A percentile compares a stretch with the other conserved stretches of the same genome.
Conservation (phyloP, 768 basidiomycete species). For the Panaeolus cyanescens region DNA sequence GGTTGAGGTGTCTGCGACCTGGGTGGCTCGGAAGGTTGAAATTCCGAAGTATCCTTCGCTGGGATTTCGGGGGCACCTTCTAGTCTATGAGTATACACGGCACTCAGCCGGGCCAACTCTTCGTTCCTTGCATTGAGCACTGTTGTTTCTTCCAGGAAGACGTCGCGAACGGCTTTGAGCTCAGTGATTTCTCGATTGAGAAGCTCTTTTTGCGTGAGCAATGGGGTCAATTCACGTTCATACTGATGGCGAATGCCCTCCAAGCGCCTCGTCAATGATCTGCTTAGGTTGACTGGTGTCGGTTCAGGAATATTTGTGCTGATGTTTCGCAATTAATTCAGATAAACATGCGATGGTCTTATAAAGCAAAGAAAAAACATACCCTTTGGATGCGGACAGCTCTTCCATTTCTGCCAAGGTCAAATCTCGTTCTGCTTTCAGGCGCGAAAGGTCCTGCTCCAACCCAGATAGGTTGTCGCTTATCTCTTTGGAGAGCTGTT, state of each 20-base stretch:
- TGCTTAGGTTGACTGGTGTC: conserved; percentile 49
- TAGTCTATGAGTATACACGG: conserved; percentile 78
- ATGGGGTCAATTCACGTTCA: conserved; percentile 80
- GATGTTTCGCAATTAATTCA: conserved; percentile 17
- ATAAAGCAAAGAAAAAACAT: conserved; percentile 19
- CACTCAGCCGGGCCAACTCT: conserved; percentile 85
- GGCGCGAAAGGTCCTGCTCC: conserved; percentile 83
- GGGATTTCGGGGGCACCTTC: conserved; percentile 51
- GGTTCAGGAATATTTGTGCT: conserved; percentile 34
- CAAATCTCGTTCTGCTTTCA: conserved; percentile 90
- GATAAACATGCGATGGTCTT: conserved; percentile 6
- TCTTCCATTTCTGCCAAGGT: conserved; percentile 93
- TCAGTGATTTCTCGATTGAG: conserved; percentile 83
- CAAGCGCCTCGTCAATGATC: conserved; percentile 81
- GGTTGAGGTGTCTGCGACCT: conserved; percentile 22
- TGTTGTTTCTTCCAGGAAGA: conserved; percentile 89
- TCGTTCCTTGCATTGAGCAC: conserved; percentile 91
- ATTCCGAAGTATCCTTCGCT: conserved; percentile 24
- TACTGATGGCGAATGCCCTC: conserved; percentile 89
- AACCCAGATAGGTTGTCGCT: conserved; percentile 73
- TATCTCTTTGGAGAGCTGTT: conserved; percentile 79
- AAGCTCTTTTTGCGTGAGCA: conserved; percentile 80
- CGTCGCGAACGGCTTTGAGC: conserved; percentile 82
- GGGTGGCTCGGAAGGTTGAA: conserved; percentile 25
- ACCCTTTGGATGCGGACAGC: conserved; percentile 73